Evolutionary conservation across 371 early-diverging fungal genomes (phyloP).

Genomic region (Apophysomyces sp.): DNA sequence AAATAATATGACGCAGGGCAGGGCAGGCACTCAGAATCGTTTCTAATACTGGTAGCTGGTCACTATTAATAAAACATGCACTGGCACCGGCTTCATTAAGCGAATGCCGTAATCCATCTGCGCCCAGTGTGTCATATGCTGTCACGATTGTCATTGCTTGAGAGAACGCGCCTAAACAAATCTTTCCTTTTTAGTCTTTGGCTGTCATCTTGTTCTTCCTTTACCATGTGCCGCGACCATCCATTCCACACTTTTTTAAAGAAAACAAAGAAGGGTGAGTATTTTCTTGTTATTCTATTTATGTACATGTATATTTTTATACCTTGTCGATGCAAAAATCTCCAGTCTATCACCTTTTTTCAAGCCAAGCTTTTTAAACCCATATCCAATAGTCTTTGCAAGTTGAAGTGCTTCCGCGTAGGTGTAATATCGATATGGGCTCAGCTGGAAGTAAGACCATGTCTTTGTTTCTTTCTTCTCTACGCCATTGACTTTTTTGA

Average conservation of each 20-base stretch:
- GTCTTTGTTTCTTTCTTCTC: constrained; percentile 68
- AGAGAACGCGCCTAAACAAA: constrained; percentile 43
- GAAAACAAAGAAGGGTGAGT: neutral
- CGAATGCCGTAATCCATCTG: constrained; percentile 64
- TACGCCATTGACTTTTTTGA: constrained; percentile 60
- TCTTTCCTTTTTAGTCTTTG: neutral
- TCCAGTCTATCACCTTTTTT: constrained; percentile 61
- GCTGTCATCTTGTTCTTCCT: neutral
- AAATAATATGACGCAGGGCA: constrained; percentile 67
- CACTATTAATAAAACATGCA: constrained; percentile 67
- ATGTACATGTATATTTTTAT: no score
- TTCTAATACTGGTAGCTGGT: constrained; percentile 58
- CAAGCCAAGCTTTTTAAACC: constrained; percentile 67
- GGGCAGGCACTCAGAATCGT: constrained; percentile 52
- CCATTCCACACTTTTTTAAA: constrained; percentile 43
- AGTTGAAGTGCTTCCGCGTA: constrained; percentile 59
- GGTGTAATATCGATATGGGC: constrained; percentile 65
- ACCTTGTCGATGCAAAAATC: constrained; percentile 80
- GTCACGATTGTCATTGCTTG: constrained; percentile 74
- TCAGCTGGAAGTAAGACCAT: constrained; percentile 83
- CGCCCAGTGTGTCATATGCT: constrained; percentile 83
- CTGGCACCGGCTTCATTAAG: constrained; percentile 67
- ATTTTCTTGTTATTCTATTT: no score
- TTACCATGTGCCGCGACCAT: constrained; percentile 41
- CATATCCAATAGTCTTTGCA: constrained; percentile 58